phyloP scores from a whole-genome alignment of 352 stramenopile species.

The Globisporangium recalcitrans region DNA sequence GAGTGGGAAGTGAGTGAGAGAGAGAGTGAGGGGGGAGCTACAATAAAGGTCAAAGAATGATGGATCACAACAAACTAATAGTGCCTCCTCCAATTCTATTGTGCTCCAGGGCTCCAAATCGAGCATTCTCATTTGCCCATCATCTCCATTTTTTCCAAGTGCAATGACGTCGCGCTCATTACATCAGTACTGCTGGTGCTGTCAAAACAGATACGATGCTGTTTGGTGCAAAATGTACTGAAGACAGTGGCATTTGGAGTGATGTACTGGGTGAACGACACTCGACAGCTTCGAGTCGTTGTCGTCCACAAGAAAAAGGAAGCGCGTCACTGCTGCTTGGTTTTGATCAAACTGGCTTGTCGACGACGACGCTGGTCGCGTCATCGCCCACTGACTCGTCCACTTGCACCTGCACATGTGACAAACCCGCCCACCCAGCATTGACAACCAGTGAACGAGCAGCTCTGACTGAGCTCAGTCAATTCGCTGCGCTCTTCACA shows the following conservation, averaged over 20 bases:
- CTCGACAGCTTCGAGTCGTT: neutral
- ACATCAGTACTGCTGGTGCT: neutral
- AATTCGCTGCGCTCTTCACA: too few species aligned
- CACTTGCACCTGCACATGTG: neutral
- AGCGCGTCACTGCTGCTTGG: neutral
- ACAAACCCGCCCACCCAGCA: neutral
- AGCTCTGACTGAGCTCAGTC: too few species aligned
- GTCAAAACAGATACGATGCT: neutral
- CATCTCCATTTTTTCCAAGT: neutral
- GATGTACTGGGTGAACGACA: neutral
- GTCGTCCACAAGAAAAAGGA: conserved; percentile 8
- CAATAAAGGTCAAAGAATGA: neutral
- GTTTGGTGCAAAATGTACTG: too few species aligned
- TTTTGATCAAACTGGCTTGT: neutral
- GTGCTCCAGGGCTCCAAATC: neutral
- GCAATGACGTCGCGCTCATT: conserved; percentile 1
- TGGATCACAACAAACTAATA: neutral
- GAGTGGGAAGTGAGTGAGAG: too few species aligned
- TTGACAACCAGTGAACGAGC: neutral
- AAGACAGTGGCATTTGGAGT: too few species aligned
- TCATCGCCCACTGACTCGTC: neutral
- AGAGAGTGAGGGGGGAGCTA: neutral
- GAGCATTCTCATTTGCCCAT: neutral
- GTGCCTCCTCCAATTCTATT: neutral
- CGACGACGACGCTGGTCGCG: neutral